Evolutionary conservation across 305 asterid species (phyloP), one percentile per base, ranked within the genome.

Genomic region (Fraxinus velutina): DNA sequence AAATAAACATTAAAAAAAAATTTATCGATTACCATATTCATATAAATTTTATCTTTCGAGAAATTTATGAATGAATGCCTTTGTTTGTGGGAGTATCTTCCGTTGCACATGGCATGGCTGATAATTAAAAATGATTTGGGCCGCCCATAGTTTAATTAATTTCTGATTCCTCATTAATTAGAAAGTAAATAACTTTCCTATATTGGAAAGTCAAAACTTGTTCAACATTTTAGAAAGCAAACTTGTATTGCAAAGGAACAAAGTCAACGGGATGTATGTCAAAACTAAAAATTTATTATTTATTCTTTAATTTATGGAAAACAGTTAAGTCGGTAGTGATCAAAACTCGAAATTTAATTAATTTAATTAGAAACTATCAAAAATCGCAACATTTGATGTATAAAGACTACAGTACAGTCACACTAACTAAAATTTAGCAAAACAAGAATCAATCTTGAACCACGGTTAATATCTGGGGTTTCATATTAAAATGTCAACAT

Each of bases 91-190:
- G 82, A 76, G 80, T 64, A 19, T 39, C 33, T 68, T 66, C 29
- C 17, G 79, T 27, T 60, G 83, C 87, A 84, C 83, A 81, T 81
- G 47, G 83, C 62, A 15, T 52, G 47, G 8, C 12, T 75, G 76
- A 55, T 19, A 42, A 42, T 42, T 79, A 24, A 47, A 17, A 6
- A 6, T 73, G 78, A 50, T 47, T 19, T 22, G n/a, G n/a, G n/a
- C n/a, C n/a, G 0, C 24, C 24, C 24, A 22, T 22, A 22, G 24
- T 22, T 22, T 22, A 22, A 22, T 22, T 22, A 22, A 22, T 44
- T 37, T 36, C 22, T 42, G 12, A 42, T 9, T 12, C 52, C 52
- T 42, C 52, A 42, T 42, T 10, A 10, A 10, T 42, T 42, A 10
- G 52, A 10, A 10, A 10, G 52, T 42, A 42, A 10, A 10, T 52